phyloP scores from a whole-genome alignment of 306 rosid species.

The Fragaria vesca region DNA sequence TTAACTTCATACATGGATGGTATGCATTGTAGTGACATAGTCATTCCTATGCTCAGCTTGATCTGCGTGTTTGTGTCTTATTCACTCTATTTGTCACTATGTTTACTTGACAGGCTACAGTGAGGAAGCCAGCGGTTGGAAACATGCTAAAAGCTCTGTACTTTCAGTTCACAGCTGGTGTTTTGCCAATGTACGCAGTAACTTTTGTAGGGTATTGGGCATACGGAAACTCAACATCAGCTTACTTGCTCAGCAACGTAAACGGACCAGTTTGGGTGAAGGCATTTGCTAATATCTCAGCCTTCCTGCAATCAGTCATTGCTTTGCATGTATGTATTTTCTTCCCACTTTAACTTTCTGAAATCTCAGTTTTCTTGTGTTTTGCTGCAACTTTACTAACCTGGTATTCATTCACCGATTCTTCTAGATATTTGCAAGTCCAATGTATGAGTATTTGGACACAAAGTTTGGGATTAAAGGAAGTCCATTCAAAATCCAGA shows the following conservation, averaged over 20 bases:
- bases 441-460: conserved; percentile 89
- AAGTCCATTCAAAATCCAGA: conserved; percentile 50
- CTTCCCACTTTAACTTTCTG: background rate
- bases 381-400: conserved; percentile 2
- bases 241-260: conserved; percentile 74
- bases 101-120: conserved; percentile 66
- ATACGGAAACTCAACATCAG: conserved; percentile 69
- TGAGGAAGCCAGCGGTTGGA: conserved; percentile 80
- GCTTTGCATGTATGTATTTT: conserved; percentile 65
- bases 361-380: background rate
- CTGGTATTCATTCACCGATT: conserved; percentile 23
- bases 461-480: conserved; percentile 74
- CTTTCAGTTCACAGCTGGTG: conserved; percentile 86
- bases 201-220: conserved; percentile 94
- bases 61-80: background rate
- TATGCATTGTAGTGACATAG: background rate
- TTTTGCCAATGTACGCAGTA: conserved; percentile 73
- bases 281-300: conserved; percentile 64
- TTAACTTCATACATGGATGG: background rate
- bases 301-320: conserved; percentile 88
- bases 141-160: conserved; percentile 89
- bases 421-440: conserved; percentile 89
- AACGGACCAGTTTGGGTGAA: conserved; percentile 81
- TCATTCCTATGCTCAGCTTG: background rate
- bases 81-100: conserved; percentile 12